phyloP scores from a whole-genome alignment of 768 basidiomycete genomes.

The Lentinula detonsa region DNA sequence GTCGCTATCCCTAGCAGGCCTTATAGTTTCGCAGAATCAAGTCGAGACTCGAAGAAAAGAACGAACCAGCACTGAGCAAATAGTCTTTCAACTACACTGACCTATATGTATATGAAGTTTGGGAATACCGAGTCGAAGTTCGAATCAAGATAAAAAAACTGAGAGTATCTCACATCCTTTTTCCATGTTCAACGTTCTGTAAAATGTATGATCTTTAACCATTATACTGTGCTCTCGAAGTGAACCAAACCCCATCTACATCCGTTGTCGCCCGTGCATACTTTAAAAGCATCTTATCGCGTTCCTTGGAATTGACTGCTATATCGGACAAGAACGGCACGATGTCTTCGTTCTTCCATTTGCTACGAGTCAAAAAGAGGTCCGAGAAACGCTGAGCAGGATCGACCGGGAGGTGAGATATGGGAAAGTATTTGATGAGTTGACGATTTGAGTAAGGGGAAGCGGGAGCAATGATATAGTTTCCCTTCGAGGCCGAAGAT shows the following conservation, averaged over 20 bases:
- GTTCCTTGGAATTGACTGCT: conserved; percentile 77
- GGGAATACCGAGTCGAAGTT: too few relatives aligned
- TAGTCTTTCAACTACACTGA: too few relatives aligned
- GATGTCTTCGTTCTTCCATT: conserved; percentile 79
- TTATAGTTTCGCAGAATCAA: too few relatives aligned
- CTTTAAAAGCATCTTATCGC: conserved; percentile 84
- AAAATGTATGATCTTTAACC: conserved; percentile 20
- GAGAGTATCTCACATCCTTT: too few relatives aligned
- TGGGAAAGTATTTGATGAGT: conserved; percentile 69
- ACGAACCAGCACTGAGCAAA: too few relatives aligned
- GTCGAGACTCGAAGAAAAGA: too few relatives aligned
- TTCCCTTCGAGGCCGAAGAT: conserved; percentile 50
- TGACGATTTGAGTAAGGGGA: conserved; percentile 22
- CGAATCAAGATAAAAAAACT: too few relatives aligned
- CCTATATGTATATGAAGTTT: too few relatives aligned
- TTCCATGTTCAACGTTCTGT: too few relatives aligned
- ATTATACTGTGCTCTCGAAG: conserved; percentile 58
- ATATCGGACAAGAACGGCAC: conserved; percentile 78
- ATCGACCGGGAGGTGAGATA: conserved; percentile 66
- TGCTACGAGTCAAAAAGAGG: conserved; percentile 74
- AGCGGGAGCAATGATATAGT: conserved; percentile 51
- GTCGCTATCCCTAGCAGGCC: too few relatives aligned
- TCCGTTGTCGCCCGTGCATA: conserved; percentile 77
- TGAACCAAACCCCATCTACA: conserved; percentile 65
- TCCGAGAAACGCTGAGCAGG: conserved; percentile 81